Percentiles rank a stretch among this genome's conserved stretches.
Evolutionary conservation across 257 asterid species (phyloP).

Genomic region (Solanum chilense): DNA sequence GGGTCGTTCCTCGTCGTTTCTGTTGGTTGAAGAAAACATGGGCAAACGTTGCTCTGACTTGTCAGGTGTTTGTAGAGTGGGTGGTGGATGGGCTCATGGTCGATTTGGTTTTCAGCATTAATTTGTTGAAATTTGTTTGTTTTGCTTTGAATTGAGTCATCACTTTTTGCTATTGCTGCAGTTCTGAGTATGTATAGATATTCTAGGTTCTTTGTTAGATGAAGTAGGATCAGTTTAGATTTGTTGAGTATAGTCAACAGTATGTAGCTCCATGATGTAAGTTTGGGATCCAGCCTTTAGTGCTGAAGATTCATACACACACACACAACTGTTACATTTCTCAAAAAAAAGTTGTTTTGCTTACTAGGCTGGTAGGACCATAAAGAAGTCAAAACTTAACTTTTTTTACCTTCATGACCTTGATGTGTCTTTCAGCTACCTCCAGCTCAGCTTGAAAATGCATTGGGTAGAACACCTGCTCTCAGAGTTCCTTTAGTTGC

Average conservation of each 20-base stretch:
- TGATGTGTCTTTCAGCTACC: slow-evolving; percentile 56
- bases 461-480: slow-evolving; percentile 60
- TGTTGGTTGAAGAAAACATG: not conserved
- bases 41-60: not conserved
- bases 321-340: not conserved
- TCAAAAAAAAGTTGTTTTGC: not conserved
- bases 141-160: not conserved
- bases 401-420: not conserved
- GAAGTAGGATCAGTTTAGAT: not conserved
- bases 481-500: slow-evolving; percentile 80
- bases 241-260: not conserved
- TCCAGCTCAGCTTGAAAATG: slow-evolving; percentile 85
- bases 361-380: not conserved
- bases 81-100: not conserved
- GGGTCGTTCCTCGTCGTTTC: not conserved
- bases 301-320: not conserved
- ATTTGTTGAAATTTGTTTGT: not conserved
- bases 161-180: not conserved
- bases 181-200: not conserved
- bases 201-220: not conserved
- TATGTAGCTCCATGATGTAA: not conserved
- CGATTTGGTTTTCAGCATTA: not conserved
- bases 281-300: not conserved
- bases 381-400: not conserved
- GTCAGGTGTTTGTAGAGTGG: not conserved